These are phyloP conservation scores for Spathaspora hagerdaliae DNA, from an alignment of 805 yeast genomes.

Conservation along the genomic window DNA sequence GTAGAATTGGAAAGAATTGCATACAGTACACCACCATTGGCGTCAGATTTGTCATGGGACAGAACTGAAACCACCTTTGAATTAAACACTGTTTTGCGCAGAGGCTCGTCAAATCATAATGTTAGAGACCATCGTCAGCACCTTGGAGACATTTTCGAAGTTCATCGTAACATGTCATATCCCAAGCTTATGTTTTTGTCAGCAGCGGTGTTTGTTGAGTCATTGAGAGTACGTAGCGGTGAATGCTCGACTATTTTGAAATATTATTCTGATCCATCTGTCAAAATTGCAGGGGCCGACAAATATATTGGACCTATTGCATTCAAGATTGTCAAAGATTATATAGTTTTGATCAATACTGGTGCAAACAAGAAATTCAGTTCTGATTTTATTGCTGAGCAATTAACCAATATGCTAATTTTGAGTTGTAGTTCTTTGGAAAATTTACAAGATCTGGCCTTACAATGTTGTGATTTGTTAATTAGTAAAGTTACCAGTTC, in stretches of 20 bases:
- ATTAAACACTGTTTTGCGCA: conserved; percentile 80
- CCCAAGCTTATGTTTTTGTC: conserved; percentile 86
- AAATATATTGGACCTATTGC: conserved; percentile 66
- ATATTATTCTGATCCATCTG: conserved; percentile 84
- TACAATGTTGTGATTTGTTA: conserved; percentile 68
- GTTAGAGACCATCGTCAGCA: conserved; percentile 70
- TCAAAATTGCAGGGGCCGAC: conserved; percentile 58
- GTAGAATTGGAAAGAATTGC: conserved; percentile 67
- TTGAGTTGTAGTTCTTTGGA: conserved; percentile 75
- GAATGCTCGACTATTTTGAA: conserved; percentile 72
- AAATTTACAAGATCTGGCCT: conserved; percentile 74
- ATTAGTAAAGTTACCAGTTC: conserved; percentile 69
- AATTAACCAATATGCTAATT: conserved; percentile 63
- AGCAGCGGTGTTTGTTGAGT: conserved; percentile 75
- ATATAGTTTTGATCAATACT: conserved; percentile 44
- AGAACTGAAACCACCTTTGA: conserved; percentile 90
- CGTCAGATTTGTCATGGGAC: conserved; percentile 73
- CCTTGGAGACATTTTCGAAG: conserved; percentile 47
- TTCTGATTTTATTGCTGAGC: conserved; percentile 55
- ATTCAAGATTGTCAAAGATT: conserved; percentile 53
- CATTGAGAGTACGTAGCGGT: conserved; percentile 73
- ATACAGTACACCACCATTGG: conserved; percentile 80
- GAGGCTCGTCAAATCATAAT: conserved; percentile 83
- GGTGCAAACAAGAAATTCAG: conserved; percentile 56
- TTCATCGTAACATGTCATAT: conserved; percentile 54